Base-by-base conservation (phyloP, 2,329 filamentous ascomycete genomes). In the Fusarium cicatricum region DNA sequence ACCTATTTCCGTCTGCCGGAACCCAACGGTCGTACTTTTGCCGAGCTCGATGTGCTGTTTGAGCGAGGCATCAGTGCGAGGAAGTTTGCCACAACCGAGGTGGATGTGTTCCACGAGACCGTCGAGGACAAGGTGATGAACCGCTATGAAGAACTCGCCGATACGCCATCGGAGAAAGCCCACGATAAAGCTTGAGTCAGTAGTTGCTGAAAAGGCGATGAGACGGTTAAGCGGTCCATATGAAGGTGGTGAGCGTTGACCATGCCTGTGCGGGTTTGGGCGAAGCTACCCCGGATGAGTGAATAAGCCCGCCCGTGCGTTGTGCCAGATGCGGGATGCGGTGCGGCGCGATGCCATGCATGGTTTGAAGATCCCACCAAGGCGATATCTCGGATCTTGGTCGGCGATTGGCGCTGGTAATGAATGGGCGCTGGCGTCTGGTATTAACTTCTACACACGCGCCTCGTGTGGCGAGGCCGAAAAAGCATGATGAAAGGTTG, bases 1-100 rank as follows among this genome's bases (percentile, higher is more conserved):
- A 89, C 89, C 0, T 76, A 71, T 58, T 76, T 76, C 60, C 71
- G 74, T 29, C 62, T 76, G 0, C 92, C 92, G 0, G 92, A 97
- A 71, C 91, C 92, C 0, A 79, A 79, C 4, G 92, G 90, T 10
- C 86, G 92, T 36, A 90, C 90, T 0, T 97, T 94, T 70, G 92
- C 91, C 7, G 92, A 97, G 75, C 78, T 97, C 51, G 92, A 97
- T 72, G 69, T 96, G 42, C 80, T 97, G 42, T 97, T 97, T 68
- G 90, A 96, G 77, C 82, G 85, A 58, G 79, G 83, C 1, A 78
- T 94, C 17, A 82, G 83, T 62, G 90, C 91, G 7, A 81, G 91
- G 66, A 89, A 92, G 68, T 96, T 95, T 71, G 83, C 85, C 9
- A 70, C 71, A 19, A 85, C 84, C 2, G 68, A 82, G 55, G 82